These are phyloP conservation scores for Colletotrichum spaethianum DNA, from an alignment of 2,329 filamentous ascomycete species.

Conservation along the genomic window DNA sequence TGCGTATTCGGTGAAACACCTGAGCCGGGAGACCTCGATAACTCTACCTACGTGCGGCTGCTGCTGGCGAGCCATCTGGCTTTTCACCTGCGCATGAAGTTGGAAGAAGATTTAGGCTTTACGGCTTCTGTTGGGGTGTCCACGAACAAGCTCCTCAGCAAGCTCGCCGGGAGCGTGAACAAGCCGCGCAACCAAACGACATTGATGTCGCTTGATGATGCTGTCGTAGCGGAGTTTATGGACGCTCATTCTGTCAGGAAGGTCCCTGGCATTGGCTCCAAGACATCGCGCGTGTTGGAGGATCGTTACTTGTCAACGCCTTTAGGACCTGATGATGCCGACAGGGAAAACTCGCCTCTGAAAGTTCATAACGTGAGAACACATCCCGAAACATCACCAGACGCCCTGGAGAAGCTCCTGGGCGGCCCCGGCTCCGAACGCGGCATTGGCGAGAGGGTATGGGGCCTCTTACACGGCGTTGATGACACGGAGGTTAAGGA, in stretches of 20 bases:
- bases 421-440: constrained; percentile 78
- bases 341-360: constrained; percentile 56
- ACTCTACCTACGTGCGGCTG: constrained; percentile 71
- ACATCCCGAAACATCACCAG: constrained; percentile 73
- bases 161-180: constrained; percentile 85
- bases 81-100: constrained; percentile 76
- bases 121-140: constrained; percentile 91
- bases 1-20: constrained; percentile 58
- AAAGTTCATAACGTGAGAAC: constrained; percentile 77
- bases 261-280: constrained; percentile 89
- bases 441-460: constrained; percentile 80
- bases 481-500: constrained; percentile 82
- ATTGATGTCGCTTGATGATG: constrained; percentile 75
- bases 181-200: constrained; percentile 93
- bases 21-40: constrained; percentile 47
- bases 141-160: constrained; percentile 88
- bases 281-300: constrained; percentile 69
- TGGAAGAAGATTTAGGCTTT: constrained; percentile 85
- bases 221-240: constrained; percentile 76
- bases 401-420: constrained; percentile 77
- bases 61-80: constrained; percentile 87
- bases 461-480: constrained; percentile 85
- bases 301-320: constrained; percentile 42
- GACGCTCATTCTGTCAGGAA: constrained; percentile 82
- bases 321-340: constrained; percentile 21